phyloP scores from a whole-genome alignment of 331 rosid species.

The Rhamnella rubrinervis region DNA sequence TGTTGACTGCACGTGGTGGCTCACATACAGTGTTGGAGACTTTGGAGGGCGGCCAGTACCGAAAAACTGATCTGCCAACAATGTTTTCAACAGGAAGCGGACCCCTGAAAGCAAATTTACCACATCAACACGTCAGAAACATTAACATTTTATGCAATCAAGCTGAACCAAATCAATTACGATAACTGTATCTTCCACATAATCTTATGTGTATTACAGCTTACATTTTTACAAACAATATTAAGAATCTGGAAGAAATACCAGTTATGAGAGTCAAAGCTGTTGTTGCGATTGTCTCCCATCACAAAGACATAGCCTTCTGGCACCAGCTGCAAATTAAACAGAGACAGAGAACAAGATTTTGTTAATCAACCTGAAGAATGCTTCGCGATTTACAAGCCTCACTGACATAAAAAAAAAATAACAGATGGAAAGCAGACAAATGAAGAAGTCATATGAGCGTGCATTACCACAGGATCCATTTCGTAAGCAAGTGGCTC shows the following conservation, averaged over 20 bases:
- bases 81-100: conserved; percentile 87
- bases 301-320: conserved; percentile 87
- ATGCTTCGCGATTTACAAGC: not conserved
- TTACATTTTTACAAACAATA: conserved; percentile 17
- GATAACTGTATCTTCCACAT: not conserved
- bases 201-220: not conserved
- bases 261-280: conserved; percentile 96
- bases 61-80: conserved; percentile 81
- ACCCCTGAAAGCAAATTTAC: conserved; percentile 63
- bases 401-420: not conserved
- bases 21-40: conserved; percentile 42
- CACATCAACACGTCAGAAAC: conserved; percentile 20
- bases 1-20: conserved; percentile 26
- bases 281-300: conserved; percentile 96
- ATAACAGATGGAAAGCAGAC: not conserved
- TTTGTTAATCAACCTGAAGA: conserved; percentile 13
- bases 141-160: not conserved
- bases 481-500: conserved; percentile 86
- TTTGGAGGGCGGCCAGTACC: conserved; percentile 94
- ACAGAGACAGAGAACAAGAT: conserved; percentile 1
- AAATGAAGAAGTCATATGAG: not conserved
- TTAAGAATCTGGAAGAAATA: conserved; percentile 32
- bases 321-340: conserved; percentile 72
- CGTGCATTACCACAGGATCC: conserved; percentile 56
- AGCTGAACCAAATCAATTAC: not conserved